Evolutionary conservation across 495 filamentous ascomycete species (phyloP).

Genomic region (Thermothielavioides terrestris): DNA sequence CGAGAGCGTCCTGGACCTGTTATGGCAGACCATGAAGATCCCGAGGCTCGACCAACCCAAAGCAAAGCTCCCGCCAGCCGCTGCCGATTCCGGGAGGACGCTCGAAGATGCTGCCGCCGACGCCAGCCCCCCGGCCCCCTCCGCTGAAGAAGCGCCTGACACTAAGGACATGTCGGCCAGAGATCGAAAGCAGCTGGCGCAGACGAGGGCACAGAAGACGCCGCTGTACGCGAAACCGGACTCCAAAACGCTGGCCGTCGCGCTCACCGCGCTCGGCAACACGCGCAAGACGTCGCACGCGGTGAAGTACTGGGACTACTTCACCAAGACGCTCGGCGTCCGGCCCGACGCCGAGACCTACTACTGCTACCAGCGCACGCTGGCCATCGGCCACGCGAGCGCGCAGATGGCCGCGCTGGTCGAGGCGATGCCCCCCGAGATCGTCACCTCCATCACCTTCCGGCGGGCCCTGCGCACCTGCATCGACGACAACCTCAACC

Average conservation of each 20-base stretch:
- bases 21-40: constrained; percentile 70
- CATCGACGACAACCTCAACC: constrained; percentile 60
- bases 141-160: not conserved
- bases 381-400: constrained; percentile 56
- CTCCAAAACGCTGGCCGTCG: constrained; percentile 60
- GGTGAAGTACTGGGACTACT: constrained; percentile 61
- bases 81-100: not conserved
- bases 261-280: constrained; percentile 52
- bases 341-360: constrained; percentile 62
- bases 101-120: not conserved
- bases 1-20: constrained; percentile 60
- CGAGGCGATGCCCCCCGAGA: constrained; percentile 35
- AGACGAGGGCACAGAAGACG: not conserved
- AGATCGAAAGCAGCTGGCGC: not conserved
- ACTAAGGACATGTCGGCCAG: not conserved
- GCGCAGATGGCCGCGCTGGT: constrained; percentile 46
- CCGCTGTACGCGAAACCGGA: constrained; percentile 43
- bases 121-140: not conserved
- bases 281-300: constrained; percentile 43
- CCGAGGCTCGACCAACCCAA: constrained; percentile 37
- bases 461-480: constrained; percentile 63
- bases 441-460: constrained; percentile 48
- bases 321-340: constrained; percentile 50
- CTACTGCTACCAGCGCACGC: constrained; percentile 54
- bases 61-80: constrained; percentile 2